Conservation (phyloP, 1,139 yeast genomes). For the Blastobotrys raffinosifermentans region DNA sequence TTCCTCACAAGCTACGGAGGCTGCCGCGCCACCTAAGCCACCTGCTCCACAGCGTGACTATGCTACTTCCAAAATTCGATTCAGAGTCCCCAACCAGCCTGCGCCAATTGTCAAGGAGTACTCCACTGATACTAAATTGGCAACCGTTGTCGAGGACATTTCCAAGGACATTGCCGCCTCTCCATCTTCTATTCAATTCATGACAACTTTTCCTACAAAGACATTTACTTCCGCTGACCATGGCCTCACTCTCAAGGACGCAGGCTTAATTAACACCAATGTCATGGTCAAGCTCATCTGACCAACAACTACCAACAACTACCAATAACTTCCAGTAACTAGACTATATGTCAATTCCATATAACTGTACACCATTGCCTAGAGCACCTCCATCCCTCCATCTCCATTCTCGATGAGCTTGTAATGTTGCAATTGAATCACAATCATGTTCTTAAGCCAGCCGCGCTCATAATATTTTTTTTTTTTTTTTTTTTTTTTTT, state of each 20-base stretch:
- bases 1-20: conserved; percentile 6
- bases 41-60: conserved; percentile 18
- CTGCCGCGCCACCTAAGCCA: conserved; percentile 7
- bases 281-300: conserved; percentile 19
- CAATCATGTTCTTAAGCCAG: too few relatives aligned
- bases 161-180: conserved; percentile 22
- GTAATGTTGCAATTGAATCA: too few relatives aligned
- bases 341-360: too few relatives aligned
- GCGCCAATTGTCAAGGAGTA: conserved; percentile 26
- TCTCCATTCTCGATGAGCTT: too few relatives aligned
- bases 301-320: too few relatives aligned
- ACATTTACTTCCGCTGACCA: conserved; percentile 22
- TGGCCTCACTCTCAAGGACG: conserved; percentile 26
- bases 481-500: too few relatives aligned
- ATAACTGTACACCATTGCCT: too few relatives aligned
- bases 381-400: too few relatives aligned
- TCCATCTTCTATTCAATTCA: conserved; percentile 21
- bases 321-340: too few relatives aligned
- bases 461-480: too few relatives aligned
- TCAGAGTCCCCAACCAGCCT: conserved; percentile 26
- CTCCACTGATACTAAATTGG: conserved; percentile 28
- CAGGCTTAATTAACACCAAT: conserved; percentile 28
- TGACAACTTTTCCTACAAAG: conserved; percentile 33
- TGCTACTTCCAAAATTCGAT: conserved; percentile 31
- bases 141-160: conserved; percentile 28